Base-by-base conservation (phyloP, 805 yeast genomes). In the Candida rishiriensis region DNA sequence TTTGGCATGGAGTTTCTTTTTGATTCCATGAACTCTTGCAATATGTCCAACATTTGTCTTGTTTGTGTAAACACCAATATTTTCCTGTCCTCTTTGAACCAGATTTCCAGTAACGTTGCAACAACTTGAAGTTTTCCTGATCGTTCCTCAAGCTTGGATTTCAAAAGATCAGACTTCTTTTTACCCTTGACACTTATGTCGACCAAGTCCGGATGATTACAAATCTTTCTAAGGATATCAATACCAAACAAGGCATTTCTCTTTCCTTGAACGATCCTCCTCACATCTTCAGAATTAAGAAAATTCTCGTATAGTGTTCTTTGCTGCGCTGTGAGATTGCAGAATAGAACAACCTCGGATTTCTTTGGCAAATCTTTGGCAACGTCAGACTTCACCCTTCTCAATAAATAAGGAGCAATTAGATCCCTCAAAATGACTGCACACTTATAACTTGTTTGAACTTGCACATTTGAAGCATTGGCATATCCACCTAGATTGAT, bases 401-500 rank as follows among this genome's bases (percentile, higher is more conserved):
- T 70, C 39, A 93, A 66, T 42, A 93, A 66, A 61, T 89, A 93
- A 0, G 99, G 99, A 3, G 96, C 80, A 10, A 93, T 88, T 52
- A 91, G 65, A 55, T 93, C 96, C 40, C 96, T 72, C 41, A 93
- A 67, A 2, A 91, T 83, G 4, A 90, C 93, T 0, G 99, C 99
- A 68, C 98, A 93, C 60, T 88, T 88, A 59, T 88, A 90, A 2
- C 97, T 97, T 1, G 97, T 83, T 59, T 91, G 97, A 0, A 93
- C 98, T 60, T 93, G 97, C 3, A 93, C 78, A 60, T 93, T 93
- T 1, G 95, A 81, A 0, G 99, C 98, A 68, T 91, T 93, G 1
- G 99, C 96, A 65, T 93, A 93, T 0, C 99, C 99, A n/a, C 99
- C 99, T 60, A 87, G 75, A 57, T 89, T 91, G 37, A 93, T 93